A percentile compares a stretch with the other conserved stretches of the same genome.
Evolutionary conservation across 352 stramenopile species (phyloP).

Genomic region (Stramenopiles sp.): DNA sequence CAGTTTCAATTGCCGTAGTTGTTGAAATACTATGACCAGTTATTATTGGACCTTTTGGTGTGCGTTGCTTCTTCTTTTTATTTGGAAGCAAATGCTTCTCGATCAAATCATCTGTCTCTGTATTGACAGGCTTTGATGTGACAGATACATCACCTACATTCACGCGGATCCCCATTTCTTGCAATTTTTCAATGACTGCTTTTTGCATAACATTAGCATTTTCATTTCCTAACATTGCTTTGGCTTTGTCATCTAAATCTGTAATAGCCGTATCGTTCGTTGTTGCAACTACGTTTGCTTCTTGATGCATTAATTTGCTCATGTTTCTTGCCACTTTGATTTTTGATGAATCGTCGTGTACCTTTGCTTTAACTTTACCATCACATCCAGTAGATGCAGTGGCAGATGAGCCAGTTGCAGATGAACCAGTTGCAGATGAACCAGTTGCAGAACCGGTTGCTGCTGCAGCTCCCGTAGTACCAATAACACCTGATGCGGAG

Average conservation of each 20-base stretch:
- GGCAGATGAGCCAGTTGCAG: not conserved
- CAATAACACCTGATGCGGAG: not conserved
- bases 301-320: conserved; percentile 2
- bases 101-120: not conserved
- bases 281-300: conserved; percentile 4
- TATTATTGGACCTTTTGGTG: not conserved
- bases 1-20: not conserved
- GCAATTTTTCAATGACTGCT: conserved; percentile 8
- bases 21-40: not conserved
- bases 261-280: not conserved
- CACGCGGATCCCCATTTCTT: not conserved
- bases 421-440: conserved; percentile 12
- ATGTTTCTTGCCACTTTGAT: conserved; percentile 7
- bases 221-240: not conserved
- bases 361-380: conserved; percentile 10
- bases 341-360: conserved; percentile 10
- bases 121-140: not conserved
- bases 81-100: conserved; percentile 9
- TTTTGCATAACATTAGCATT: conserved; percentile 9
- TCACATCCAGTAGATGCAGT: not conserved
- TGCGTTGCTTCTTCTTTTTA: conserved; percentile 1
- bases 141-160: conserved; percentile 5
- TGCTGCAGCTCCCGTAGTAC: not conserved
- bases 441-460: conserved; percentile 6
- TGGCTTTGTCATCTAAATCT: not conserved